Conservation (phyloP, 768 basidiomycete species). For the Amanita phalloides region DNA sequence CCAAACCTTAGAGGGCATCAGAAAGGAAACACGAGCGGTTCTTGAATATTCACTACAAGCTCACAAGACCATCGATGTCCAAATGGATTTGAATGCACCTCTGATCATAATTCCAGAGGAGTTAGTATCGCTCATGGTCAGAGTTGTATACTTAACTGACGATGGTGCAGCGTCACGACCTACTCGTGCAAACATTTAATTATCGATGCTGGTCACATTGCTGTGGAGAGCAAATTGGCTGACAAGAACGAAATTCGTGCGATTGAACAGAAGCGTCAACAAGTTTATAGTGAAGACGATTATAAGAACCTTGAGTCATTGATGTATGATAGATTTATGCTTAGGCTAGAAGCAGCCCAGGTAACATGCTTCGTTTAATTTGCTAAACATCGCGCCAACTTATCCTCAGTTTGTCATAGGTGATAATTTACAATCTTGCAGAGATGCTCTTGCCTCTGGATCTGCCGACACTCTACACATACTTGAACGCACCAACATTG, state of each 20-base stretch:
- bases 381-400: conserved; percentile 12
- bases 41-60: conserved; percentile 87
- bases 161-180: conserved; percentile 51
- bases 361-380: conserved; percentile 35
- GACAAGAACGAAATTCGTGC: conserved; percentile 71
- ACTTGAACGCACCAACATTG: conserved; percentile 85
- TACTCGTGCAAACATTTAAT: conserved; percentile 77
- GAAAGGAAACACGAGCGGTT: conserved; percentile 90
- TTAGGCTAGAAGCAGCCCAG: conserved; percentile 85
- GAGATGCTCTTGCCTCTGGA: conserved; percentile 59
- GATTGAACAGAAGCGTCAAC: conserved; percentile 74
- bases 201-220: conserved; percentile 93
- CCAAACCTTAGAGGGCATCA: conserved; percentile 84
- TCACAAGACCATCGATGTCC: conserved; percentile 94
- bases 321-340: conserved; percentile 88
- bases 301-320: conserved; percentile 76
- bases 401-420: conserved; percentile 75
- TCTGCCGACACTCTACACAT: conserved; percentile 64
- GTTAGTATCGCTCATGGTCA: conserved; percentile 27
- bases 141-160: conserved; percentile 3
- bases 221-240: conserved; percentile 83
- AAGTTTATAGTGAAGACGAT: conserved; percentile 81
- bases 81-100: conserved; percentile 93
- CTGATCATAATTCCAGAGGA: conserved; percentile 96
- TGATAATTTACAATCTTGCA: conserved; percentile 69